These are phyloP conservation scores for Fusarium sp. DNA, from an alignment of 2,329 filamentous ascomycete genomes.

Conservation along the genomic window DNA sequence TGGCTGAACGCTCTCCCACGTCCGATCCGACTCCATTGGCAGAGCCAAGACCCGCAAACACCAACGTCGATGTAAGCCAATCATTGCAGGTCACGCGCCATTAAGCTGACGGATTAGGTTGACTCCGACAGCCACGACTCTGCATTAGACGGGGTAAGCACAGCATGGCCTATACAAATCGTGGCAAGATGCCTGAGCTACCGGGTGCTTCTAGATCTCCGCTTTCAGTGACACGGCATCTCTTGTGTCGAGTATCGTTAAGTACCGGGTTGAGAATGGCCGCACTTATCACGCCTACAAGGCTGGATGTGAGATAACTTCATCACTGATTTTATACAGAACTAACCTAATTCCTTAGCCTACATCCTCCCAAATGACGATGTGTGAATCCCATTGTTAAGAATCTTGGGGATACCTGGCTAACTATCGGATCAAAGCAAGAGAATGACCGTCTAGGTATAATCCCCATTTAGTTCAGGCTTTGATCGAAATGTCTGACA, in stretches of 20 bases:
- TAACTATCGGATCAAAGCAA: not conserved
- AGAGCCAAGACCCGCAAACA: not conserved
- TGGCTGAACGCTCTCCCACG: not conserved
- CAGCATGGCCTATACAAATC: not conserved
- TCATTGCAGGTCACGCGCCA: not conserved
- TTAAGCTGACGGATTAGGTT: not conserved
- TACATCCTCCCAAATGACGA: conserved; percentile 31
- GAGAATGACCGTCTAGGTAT: conserved; percentile 28
- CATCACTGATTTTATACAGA: not conserved
- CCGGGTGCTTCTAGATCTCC: not conserved
- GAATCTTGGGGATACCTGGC: not conserved
- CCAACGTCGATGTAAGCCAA: not conserved
- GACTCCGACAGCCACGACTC: not conserved
- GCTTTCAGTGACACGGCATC: conserved; percentile 9
- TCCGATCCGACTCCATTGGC: not conserved
- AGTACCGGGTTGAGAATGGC: conserved; percentile 26
- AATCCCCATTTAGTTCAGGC: not conserved
- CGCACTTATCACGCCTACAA: conserved; percentile 29
- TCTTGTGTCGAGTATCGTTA: conserved; percentile 13
- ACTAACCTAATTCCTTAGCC: not conserved
- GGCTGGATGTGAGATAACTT: conserved; percentile 22
- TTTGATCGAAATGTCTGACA: not conserved
- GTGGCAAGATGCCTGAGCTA: not conserved
- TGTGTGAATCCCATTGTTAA: not conserved
- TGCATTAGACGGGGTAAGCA: conserved; percentile 5